Evolutionary conservation across 345 rosid genomes (phyloP).

Genomic region (Brassica carinata): DNA sequence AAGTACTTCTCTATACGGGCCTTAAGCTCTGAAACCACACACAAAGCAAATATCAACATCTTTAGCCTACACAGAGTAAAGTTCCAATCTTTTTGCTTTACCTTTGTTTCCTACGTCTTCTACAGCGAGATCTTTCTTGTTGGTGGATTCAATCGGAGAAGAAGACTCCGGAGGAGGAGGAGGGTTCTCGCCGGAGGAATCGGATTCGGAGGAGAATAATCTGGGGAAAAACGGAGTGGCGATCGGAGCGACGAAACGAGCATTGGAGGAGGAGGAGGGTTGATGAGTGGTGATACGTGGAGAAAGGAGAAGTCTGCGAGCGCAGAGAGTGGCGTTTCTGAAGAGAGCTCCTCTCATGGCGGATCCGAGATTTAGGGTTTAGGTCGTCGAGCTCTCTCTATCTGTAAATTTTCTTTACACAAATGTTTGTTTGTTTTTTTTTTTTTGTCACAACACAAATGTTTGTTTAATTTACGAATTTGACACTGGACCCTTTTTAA

Average conservation of each 20-base stretch:
- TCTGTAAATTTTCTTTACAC: not conserved
- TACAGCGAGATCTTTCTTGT: conserved; percentile 23
- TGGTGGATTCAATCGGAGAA: not conserved
- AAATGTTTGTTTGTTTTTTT: not conserved
- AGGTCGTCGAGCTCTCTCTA: conserved; percentile 2
- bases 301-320: conserved; percentile 32
- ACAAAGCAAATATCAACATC: not conserved
- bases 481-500: conserved; percentile 16
- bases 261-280: not conserved
- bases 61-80: not conserved
- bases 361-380: conserved; percentile 43
- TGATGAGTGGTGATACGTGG: conserved; percentile 24
- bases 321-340: conserved; percentile 36
- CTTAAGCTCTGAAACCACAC: conserved; percentile 57
- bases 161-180: conserved; percentile 22
- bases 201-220: conserved; percentile 49
- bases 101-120: conserved; percentile 49
- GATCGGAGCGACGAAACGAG: conserved; percentile 17
- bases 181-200: conserved; percentile 30
- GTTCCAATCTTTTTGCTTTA: not conserved
- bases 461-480: conserved; percentile 15
- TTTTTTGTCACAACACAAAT: too few relatives aligned
- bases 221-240: conserved; percentile 22
- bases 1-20: conserved; percentile 66
- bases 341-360: conserved; percentile 46